Base-by-base conservation (phyloP, 1,139 yeast species). In the Candida sp. region DNA sequence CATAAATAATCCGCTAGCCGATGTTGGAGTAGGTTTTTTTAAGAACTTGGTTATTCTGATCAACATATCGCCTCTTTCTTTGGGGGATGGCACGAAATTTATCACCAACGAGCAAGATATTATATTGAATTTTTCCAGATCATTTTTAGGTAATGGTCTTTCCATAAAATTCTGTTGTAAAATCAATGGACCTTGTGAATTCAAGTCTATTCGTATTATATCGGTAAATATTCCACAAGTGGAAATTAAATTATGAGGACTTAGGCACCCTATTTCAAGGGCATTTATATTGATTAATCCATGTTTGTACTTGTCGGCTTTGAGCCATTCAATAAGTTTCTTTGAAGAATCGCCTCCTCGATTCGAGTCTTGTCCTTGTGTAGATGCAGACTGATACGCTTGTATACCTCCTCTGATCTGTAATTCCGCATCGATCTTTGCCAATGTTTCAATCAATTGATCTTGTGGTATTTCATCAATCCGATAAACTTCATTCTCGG, bases 291-390 rank as follows among this genome's bases (percentile, higher is more conserved):
- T 45, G 8, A 41, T 43, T 11, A 56, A 42, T 22, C 55, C 35
- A 4, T 39, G 37, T 4, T 40, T 39, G 39, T 60, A 54, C 5
- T 42, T 32, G 3, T 47, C 48, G 2, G 47, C 41, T 50, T 46
- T 64, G 12, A 88, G 60, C 97, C 97, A 90, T 45, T 79, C 76
- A 3, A 87, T 72, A 38, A 89, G 64, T 47, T 79, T 68, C 52
- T 84, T 87, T 1, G 96, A 89, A 0, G 97, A 87, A 60, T 91
- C 98, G 2, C 97, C 96, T 0, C 98, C 98, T 49, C 98, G 65
- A 39, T 75, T 74, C 1, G 65, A 63, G 46, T 81, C 79, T 55
- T 91, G 98, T 0, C 98, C 98, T 41, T 83, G 80, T 1, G 87
- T 79, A 1, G 97, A 88, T 0, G 98, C 98, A n/a, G 75, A 67